phyloP scores from a whole-genome alignment of 768 basidiomycete genomes.

The Auriscalpium orientale region DNA sequence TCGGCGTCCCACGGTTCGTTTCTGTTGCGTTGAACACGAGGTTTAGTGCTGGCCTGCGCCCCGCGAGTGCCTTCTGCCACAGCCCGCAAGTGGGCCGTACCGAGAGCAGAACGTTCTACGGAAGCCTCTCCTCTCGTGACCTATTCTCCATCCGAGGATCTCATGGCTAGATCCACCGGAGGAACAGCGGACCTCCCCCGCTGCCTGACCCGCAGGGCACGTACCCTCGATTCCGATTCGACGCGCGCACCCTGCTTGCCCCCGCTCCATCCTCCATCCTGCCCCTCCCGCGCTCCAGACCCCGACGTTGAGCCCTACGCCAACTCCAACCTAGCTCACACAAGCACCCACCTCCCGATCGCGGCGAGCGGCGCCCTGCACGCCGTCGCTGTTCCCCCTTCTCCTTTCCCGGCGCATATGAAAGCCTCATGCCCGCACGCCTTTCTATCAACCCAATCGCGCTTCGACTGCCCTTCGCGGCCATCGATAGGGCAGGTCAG shows the following conservation, averaged over 20 bases:
- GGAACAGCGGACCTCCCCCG: slow-evolving; percentile 12
- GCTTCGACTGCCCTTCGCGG: slow-evolving; percentile 12
- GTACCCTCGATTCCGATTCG: no score
- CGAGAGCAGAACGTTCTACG: slow-evolving; percentile 8
- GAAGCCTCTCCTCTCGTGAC: slow-evolving; percentile 12
- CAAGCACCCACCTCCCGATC: not conserved
- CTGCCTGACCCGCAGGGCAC: not conserved
- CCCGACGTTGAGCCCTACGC: not conserved
- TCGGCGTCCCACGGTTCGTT: not conserved
- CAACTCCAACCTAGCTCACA: not conserved
- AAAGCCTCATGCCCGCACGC: slow-evolving; percentile 16
- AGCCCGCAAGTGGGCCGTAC: slow-evolving; percentile 9
- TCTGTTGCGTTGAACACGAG: slow-evolving; percentile 7
- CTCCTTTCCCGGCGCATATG: slow-evolving; percentile 17
- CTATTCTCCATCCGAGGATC: slow-evolving; percentile 5
- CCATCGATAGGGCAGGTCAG: slow-evolving; percentile 16
- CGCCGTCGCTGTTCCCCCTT: slow-evolving; percentile 14
- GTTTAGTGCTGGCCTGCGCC: slow-evolving; percentile 9
- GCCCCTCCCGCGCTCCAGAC: not conserved
- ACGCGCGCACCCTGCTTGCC: not conserved
- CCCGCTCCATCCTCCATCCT: not conserved
- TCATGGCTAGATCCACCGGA: slow-evolving; percentile 11
- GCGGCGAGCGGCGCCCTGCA: slow-evolving; percentile 6
- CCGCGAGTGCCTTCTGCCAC: slow-evolving; percentile 1
- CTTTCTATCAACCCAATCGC: slow-evolving; percentile 17